Percentiles rank a stretch among this genome's conserved stretches.
phyloP scores from a whole-genome alignment of 192 early-diverging fungal species.

The Allomyces macrogynus region DNA sequence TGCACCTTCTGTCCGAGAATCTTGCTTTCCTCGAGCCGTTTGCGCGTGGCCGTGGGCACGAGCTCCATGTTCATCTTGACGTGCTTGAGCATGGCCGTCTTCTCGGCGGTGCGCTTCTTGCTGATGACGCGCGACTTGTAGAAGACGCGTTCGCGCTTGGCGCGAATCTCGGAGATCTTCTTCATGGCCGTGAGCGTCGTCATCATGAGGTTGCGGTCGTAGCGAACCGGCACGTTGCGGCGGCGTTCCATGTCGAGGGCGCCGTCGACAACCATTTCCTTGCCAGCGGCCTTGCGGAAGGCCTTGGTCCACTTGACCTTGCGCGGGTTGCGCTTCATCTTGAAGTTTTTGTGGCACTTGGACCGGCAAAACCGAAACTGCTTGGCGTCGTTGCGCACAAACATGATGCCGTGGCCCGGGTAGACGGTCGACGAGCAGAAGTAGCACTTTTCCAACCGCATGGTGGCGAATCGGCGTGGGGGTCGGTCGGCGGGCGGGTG shows the following conservation, averaged over 20 bases:
- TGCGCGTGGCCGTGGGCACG: conserved; percentile 35
- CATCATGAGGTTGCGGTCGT: conserved; percentile 89
- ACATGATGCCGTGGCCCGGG: conserved; percentile 96
- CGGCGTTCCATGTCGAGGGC: conserved; percentile 98
- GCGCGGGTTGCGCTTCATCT: conserved; percentile 98
- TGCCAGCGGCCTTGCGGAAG: conserved; percentile 93
- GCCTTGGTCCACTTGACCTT: conserved; percentile 99
- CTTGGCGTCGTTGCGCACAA: conserved; percentile 96
- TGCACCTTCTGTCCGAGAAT: conserved; percentile 21
- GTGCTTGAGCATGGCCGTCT: conserved; percentile 45
- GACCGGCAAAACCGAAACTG: conserved; percentile 88
- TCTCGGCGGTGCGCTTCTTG: conserved; percentile 60
- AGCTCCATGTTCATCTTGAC: conserved; percentile 79
- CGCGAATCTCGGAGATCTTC: conserved; percentile 82
- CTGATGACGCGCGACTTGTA: conserved; percentile 77
- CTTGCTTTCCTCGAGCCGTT: conserved; percentile 42
- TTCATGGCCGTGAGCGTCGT: conserved; percentile 99
- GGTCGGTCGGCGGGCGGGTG: too few species aligned
- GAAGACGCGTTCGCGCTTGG: conserved; percentile 80
- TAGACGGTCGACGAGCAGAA: conserved; percentile 95
- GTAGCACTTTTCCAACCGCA: conserved; percentile 98
- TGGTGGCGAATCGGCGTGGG: conserved; percentile 11
- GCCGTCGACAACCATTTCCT: conserved; percentile 98
- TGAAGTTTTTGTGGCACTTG: conserved; percentile 99
- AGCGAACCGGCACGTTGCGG: conserved; percentile 90